These are phyloP conservation scores for Penicillium thymicola DNA, from an alignment of 2,329 filamentous ascomycete genomes.

Conservation along the genomic window DNA sequence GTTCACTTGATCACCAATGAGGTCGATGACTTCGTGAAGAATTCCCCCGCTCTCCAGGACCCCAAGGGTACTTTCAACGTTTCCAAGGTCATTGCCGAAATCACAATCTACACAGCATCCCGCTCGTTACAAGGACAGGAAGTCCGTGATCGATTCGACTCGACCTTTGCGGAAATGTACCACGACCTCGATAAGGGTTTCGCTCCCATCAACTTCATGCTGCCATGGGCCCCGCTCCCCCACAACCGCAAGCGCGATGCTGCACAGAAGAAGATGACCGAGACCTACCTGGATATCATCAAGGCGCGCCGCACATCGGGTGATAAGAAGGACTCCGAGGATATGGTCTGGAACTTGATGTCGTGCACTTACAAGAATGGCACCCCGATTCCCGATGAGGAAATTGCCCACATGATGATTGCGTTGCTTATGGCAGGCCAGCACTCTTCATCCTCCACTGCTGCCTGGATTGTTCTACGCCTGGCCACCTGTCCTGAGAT, in stretches of 20 bases:
- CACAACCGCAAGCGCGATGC: slow-evolving; percentile 79
- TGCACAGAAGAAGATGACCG: slow-evolving; percentile 75
- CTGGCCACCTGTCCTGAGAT: slow-evolving; percentile 77
- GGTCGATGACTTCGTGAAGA: slow-evolving; percentile 69
- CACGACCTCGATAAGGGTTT: slow-evolving; percentile 90
- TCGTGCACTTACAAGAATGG: slow-evolving; percentile 81
- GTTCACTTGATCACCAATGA: slow-evolving; percentile 75
- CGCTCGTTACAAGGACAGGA: slow-evolving; percentile 81
- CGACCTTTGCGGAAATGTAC: slow-evolving; percentile 75
- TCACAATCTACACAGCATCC: slow-evolving; percentile 87
- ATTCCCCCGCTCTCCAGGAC: slow-evolving; percentile 63
- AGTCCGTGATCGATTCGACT: slow-evolving; percentile 76
- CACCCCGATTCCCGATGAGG: slow-evolving; percentile 71
- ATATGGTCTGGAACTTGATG: slow-evolving; percentile 93
- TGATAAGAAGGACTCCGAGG: slow-evolving; percentile 54
- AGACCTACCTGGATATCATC: slow-evolving; percentile 81
- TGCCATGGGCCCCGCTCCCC: slow-evolving; percentile 84
- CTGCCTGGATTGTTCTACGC: slow-evolving; percentile 79
- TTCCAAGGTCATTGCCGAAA: slow-evolving; percentile 72
- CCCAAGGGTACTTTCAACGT: slow-evolving; percentile 68
- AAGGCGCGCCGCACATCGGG: slow-evolving; percentile 61
- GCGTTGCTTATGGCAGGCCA: slow-evolving; percentile 88
- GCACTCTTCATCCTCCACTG: slow-evolving; percentile 81
- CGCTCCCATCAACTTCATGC: slow-evolving; percentile 82
- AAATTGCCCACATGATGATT: slow-evolving; percentile 92